phyloP scores from a whole-genome alignment of 2,329 filamentous ascomycete genomes.

The Fusarium sp. region DNA sequence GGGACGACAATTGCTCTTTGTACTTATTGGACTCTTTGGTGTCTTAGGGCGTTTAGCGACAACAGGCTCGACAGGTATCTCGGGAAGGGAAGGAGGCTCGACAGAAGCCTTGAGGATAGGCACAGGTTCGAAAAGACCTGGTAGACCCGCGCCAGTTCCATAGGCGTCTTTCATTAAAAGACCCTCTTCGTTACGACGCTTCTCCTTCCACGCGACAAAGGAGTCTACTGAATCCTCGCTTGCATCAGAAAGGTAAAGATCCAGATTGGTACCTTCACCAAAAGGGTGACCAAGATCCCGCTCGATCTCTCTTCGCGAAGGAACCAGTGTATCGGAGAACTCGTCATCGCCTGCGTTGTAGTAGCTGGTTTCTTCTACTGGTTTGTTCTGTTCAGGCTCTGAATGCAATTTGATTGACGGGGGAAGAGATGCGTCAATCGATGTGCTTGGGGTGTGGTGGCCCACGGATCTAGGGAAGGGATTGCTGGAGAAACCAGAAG shows the following conservation, averaged over 20 bases:
- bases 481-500: slow-evolving; percentile 54
- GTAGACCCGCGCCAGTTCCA: slow-evolving; percentile 40
- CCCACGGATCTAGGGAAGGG: slow-evolving; percentile 54
- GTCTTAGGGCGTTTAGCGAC: slow-evolving; percentile 13
- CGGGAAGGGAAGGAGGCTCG: slow-evolving; percentile 11
- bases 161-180: slow-evolving; percentile 47
- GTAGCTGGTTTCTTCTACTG: slow-evolving; percentile 4
- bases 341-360: slow-evolving; percentile 35
- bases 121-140: slow-evolving; percentile 45
- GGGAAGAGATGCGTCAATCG: slow-evolving; percentile 51
- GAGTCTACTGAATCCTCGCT: slow-evolving; percentile 48
- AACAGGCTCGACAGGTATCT: neutral
- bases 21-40: slow-evolving; percentile 14
- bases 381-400: slow-evolving; percentile 20
- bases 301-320: slow-evolving; percentile 18
- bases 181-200: slow-evolving; percentile 35
- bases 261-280: neutral
- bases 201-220: slow-evolving; percentile 36
- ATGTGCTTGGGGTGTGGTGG: slow-evolving; percentile 60
- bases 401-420: slow-evolving; percentile 43
- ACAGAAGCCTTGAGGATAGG: slow-evolving; percentile 16
- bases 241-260: slow-evolving; percentile 37
- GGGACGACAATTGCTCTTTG: slow-evolving; percentile 16
- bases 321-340: slow-evolving; percentile 26
- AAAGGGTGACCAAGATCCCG: slow-evolving; percentile 14